Evolutionary conservation across 139 green algal species (phyloP), one percentile per base, ranked within the genome.

Genomic region (Micractinium conductrix): DNA sequence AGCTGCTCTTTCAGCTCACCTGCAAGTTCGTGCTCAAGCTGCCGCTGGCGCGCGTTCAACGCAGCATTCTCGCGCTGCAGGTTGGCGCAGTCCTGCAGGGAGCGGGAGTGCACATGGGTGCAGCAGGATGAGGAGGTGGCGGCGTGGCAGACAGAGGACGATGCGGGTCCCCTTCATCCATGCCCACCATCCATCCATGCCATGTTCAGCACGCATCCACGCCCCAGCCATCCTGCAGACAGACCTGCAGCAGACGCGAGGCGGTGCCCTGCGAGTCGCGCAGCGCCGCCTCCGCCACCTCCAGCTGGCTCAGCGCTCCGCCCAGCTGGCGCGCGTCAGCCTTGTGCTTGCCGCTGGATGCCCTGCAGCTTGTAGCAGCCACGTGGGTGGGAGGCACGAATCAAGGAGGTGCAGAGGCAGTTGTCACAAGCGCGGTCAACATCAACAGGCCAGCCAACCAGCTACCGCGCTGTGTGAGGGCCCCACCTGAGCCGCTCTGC

Each of bases 231-330:
- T n/a, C n/a, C n/a, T n/a, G n/a, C n/a, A n/a, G n/a, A n/a, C 53
- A 4, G 5, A 81, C 74, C 74, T 81, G 76, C 26, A 85, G 80
- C 55, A 85, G 80, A 24, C 80, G 69, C 0, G 69, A 67, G 16
- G 70, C 80, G 5, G 80, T 85, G 69, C 42, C 80, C 53, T 79
- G 80, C 1, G 69, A 80, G 53, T 85, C 80, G 3, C 80, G 70
- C 53, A 85, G 80, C 28, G 80, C 80, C 7, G 68, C 69, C 55
- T 85, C 80, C 44, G 80, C 80, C 37, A 85, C 80, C 70, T 85
- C 80, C 53, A 85, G 53, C 70, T 85, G 69, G 2, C 30, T 44
- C 53, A 85, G 30, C 37, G 80, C 69, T 12, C 53, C 80, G 50
- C 48, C 44, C 2, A 79, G 70, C 69, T 85, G 69, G n/a, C 50